Conservation (phyloP, 495 filamentous ascomycete species). For the Neurospora sp. region DNA sequence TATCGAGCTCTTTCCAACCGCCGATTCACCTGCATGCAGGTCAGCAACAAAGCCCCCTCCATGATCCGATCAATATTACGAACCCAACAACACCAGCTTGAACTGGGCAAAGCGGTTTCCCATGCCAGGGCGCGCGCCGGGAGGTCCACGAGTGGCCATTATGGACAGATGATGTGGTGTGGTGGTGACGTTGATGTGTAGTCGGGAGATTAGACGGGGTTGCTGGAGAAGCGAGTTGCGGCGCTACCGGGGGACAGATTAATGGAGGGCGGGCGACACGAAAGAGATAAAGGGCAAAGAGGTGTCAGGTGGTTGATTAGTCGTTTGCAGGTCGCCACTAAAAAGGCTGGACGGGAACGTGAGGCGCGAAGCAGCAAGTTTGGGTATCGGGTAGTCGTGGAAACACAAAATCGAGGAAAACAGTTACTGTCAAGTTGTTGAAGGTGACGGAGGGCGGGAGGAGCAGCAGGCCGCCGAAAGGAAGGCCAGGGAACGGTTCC, state of each 20-base stretch:
- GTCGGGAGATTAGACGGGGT: background rate
- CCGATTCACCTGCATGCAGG: conserved; percentile 70
- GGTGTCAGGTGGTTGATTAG: background rate
- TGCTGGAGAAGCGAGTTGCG: conserved; percentile 4
- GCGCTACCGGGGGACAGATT: conserved; percentile 1
- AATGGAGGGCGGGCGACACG: background rate
- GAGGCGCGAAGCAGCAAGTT: background rate
- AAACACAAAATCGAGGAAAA: background rate
- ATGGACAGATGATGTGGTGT: conserved; percentile 14
- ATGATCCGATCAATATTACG: background rate
- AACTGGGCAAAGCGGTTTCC: conserved; percentile 87
- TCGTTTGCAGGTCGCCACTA: background rate
- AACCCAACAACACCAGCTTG: conserved; percentile 93
- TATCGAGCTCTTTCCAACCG: conserved; percentile 98
- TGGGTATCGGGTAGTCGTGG: background rate
- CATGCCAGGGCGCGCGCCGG: conserved; percentile 57
- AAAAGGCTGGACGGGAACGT: background rate
- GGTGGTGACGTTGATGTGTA: background rate
- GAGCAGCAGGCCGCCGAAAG: background rate
- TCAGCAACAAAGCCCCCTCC: conserved; percentile 27
- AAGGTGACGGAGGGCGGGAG: background rate
- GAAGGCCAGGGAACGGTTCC: background rate
- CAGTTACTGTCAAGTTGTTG: background rate
- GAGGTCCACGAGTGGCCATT: conserved; percentile 75
- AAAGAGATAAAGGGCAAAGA: background rate